Percentiles rank a stretch among this genome's conserved stretches.
Evolutionary conservation across 371 early-diverging fungal species (phyloP).

Genomic region (Parasitella parasitica): DNA sequence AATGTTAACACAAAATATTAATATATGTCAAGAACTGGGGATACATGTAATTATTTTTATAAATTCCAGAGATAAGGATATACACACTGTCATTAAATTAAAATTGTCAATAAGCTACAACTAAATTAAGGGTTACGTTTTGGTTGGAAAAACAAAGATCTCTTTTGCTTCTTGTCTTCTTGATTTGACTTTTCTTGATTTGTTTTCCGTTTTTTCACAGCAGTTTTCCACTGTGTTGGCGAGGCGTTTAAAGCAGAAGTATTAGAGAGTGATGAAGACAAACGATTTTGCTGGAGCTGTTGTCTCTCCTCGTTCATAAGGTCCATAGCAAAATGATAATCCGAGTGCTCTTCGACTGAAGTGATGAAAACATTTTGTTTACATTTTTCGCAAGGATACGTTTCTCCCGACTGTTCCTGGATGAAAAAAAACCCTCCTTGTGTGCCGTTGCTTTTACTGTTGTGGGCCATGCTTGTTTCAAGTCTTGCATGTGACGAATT

Average conservation of each 20-base stretch:
- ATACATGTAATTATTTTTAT: too few relatives aligned
- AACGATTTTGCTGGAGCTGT: not conserved
- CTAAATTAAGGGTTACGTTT: not conserved
- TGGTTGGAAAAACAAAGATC: slow-evolving; percentile 3
- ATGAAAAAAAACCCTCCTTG: not conserved
- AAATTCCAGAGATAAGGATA: too few relatives aligned
- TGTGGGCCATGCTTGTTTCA: too few relatives aligned
- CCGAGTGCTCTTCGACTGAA: slow-evolving; percentile 44
- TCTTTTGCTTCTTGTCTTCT: not conserved
- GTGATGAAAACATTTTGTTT: slow-evolving; percentile 19
- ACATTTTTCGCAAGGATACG: slow-evolving; percentile 41
- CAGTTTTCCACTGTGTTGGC: too few relatives aligned
- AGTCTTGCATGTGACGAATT: too few relatives aligned
- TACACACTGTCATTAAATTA: too few relatives aligned
- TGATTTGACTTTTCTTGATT: not conserved
- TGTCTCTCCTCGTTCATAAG: slow-evolving; percentile 22
- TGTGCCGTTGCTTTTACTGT: not conserved
- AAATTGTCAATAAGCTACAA: too few relatives aligned
- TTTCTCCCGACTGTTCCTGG: not conserved
- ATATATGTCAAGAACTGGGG: too few relatives aligned
- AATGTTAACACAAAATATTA: too few relatives aligned
- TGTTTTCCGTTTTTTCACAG: slow-evolving; percentile 1
- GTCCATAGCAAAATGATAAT: slow-evolving; percentile 52
- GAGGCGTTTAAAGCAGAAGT: too few relatives aligned
- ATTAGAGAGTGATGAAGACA: not conserved